These are phyloP conservation scores for Blastomyces percursus DNA, from an alignment of 2,329 filamentous ascomycete species.

Conservation along the genomic window DNA sequence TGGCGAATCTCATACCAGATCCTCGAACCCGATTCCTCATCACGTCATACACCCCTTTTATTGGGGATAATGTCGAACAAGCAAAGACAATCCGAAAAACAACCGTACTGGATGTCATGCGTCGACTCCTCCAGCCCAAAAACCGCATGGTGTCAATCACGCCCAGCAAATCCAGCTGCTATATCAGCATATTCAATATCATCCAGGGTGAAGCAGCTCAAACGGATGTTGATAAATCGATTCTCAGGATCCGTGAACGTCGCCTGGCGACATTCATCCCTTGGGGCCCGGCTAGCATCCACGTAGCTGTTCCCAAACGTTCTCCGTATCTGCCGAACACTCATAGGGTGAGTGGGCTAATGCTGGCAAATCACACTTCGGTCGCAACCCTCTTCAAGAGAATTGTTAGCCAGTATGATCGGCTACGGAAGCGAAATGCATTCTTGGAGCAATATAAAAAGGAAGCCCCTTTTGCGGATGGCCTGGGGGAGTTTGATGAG, in stretches of 20 bases:
- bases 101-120: slow-evolving; percentile 95
- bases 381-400: slow-evolving; percentile 95
- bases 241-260: slow-evolving; percentile 89
- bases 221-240: slow-evolving; percentile 94
- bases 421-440: slow-evolving; percentile 89
- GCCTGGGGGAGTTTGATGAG: slow-evolving; percentile 89
- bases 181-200: slow-evolving; percentile 97
- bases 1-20: slow-evolving; percentile 90
- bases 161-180: slow-evolving; percentile 93
- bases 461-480: slow-evolving; percentile 84
- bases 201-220: slow-evolving; percentile 98
- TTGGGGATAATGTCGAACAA: slow-evolving; percentile 88
- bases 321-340: slow-evolving; percentile 92
- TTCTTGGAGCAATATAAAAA: slow-evolving; percentile 96
- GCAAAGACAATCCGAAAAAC: slow-evolving; percentile 98
- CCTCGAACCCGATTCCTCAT: slow-evolving; percentile 96
- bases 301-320: slow-evolving; percentile 91
- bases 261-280: slow-evolving; percentile 93
- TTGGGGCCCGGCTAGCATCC: slow-evolving; percentile 95
- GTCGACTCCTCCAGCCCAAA: slow-evolving; percentile 87
- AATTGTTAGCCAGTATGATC: slow-evolving; percentile 84
- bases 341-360: slow-evolving; percentile 87
- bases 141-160: slow-evolving; percentile 98
- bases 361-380: slow-evolving; percentile 96
- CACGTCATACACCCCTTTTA: slow-evolving; percentile 97